These are phyloP conservation scores for Talaromyces sp. DNA, from an alignment of 2,329 filamentous ascomycete species.

Conservation along the genomic window DNA sequence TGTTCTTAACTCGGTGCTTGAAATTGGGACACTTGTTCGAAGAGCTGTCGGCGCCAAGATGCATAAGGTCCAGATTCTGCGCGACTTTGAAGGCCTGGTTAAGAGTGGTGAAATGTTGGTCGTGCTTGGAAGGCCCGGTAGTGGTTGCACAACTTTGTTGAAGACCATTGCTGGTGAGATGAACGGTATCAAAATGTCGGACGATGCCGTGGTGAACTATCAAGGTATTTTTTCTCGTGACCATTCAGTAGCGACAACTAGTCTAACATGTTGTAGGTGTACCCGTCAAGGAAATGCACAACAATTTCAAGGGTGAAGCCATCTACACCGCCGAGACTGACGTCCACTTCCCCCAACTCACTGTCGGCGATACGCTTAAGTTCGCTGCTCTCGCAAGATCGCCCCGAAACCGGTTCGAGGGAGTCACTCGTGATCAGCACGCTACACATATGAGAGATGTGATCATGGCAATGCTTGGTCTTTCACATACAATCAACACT, in stretches of 20 bases:
- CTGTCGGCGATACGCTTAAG: slow-evolving; percentile 73
- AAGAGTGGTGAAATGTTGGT: slow-evolving; percentile 57
- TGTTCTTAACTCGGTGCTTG: slow-evolving; percentile 40
- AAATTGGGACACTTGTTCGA: slow-evolving; percentile 35
- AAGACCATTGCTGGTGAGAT: slow-evolving; percentile 80
- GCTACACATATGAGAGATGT: slow-evolving; percentile 45
- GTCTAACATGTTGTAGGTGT: slow-evolving; percentile 23
- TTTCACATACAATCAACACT: slow-evolving; percentile 51
- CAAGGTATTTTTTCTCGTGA: slow-evolving; percentile 43
- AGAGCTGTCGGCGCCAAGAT: slow-evolving; percentile 35
- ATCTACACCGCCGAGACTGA: slow-evolving; percentile 86
- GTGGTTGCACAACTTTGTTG: slow-evolving; percentile 72
- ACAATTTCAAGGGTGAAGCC: slow-evolving; percentile 73
- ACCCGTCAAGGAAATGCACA: slow-evolving; percentile 61
- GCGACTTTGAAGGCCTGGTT: slow-evolving; percentile 62
- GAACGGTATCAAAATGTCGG: slow-evolving; percentile 69
- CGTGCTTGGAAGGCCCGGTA: slow-evolving; percentile 52
- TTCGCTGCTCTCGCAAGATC: slow-evolving; percentile 68
- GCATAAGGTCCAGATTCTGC: slow-evolving; percentile 59
- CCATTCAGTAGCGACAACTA: not conserved
- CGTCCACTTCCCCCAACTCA: slow-evolving; percentile 75
- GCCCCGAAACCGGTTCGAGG: slow-evolving; percentile 42
- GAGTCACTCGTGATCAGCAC: slow-evolving; percentile 43
- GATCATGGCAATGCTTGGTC: slow-evolving; percentile 45
- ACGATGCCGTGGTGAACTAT: slow-evolving; percentile 71